Base-by-base conservation (phyloP, 768 basidiomycete genomes). In the Lactarius hatsudake region DNA sequence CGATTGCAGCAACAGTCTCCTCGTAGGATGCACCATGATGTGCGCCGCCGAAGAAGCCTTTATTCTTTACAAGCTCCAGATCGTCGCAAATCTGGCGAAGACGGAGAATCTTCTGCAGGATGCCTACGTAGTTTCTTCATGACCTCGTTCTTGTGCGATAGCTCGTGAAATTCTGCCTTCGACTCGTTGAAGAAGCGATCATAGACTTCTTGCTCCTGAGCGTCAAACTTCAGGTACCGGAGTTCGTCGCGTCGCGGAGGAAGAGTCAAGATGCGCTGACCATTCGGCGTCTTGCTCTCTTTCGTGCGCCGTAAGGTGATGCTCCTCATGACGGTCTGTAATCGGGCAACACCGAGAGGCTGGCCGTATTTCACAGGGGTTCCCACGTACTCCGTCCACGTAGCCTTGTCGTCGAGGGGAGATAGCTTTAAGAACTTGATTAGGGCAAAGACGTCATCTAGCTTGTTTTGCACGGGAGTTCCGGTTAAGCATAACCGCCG, bases 91-190 rank as follows among this genome's bases (percentile, higher is more conserved):
- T 98, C 80, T 98, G 96, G 62, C 97, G 91, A 56, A 99, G 83
- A 28, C 96, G 92, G 61, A 99, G 81, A 65, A 98, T 93, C 81
- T 96, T 95, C 78, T 98, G 96, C 71, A 99, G 78, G 73, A 99
- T 96, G 63, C 94, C 94, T 71, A 97, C 97, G 74, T 96, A 97
- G 75, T 97, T 97, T 98, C 84, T 97, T 97, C 89, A 96, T 93
- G 62, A 97, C 90, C 76, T 94, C 91, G 72, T 96, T 94, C 77
- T 90, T 93, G 76, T 87, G 82, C 36, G 90, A 87, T 70, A 98
- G 81, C 74, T 93, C 88, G 68, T 86, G 87, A 76, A 98, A 98
- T 78, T 96, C 92, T 57, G 92, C 90, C 78, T 94, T 95, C 63
- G 93, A 94, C 74, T 93, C 92, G 64, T 82, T 83, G 79, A 93